Evolutionary conservation across 1,139 yeast genomes (phyloP), one percentile per base, ranked within the genome.

Genomic region (Saccharomyces hybrid): DNA sequence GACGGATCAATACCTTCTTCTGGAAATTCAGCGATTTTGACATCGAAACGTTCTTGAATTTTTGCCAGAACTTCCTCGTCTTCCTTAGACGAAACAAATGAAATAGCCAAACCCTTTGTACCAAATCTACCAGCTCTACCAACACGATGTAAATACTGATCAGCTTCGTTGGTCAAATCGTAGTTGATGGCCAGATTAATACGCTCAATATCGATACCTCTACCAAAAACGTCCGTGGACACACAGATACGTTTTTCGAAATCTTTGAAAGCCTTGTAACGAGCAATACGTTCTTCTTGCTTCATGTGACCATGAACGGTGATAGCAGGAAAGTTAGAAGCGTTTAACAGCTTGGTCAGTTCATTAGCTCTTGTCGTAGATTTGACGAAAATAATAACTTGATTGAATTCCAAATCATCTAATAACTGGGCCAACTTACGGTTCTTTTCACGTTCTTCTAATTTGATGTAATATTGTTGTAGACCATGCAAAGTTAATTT

Each of bases 81-180:
- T 61, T 85, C 95, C 66, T 84, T 86, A 57, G 83, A 79, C 47
- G 95, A 81, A 54, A 93, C 96, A 65, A 93, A 88, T 51, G 97
- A 89, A 59, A 93, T 81, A 54, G 97, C 96, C 68, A 93, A 84
- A 77, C 99, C 99, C 78, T 93, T 93, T 72, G 99, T 93, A 79
- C 99, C 99, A 69, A 93, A 93, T 81, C 99, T 90, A 76, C 99
- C 99, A 65, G 99, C 99, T 83, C 99, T 90, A 72, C 99, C 99
- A 60, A 93, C 99, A 78, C 99, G 88, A 79, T 93, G 99, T 72
- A 93, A 83, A 76, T 93, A 93, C 76, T 93, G 97, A 75, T 93
- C 99, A 61, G 98, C 97, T 76, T 89, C 97, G 63, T 75, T 78
- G 54, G 84, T 82, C 76, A 88, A 77, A 76, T 93, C 99, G 75